These are phyloP conservation scores for Eucalyptus erythrocorys DNA, from an alignment of 345 rosid species.

Conservation along the genomic window DNA sequence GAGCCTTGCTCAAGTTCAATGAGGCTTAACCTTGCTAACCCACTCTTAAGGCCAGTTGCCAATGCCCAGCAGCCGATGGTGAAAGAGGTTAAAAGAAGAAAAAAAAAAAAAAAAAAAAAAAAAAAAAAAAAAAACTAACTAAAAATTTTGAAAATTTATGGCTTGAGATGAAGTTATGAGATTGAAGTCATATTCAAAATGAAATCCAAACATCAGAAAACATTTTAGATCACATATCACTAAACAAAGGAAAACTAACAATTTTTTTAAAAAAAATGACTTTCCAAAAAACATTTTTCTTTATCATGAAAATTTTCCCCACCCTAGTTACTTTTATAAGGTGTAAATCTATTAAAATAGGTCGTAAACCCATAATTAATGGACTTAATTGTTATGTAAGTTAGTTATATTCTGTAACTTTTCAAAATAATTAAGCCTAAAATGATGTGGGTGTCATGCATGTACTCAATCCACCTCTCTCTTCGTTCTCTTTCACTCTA, in stretches of 20 bases:
- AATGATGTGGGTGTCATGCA: fast-evolving
- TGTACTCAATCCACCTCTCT: neutral
- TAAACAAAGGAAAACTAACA: too few relatives aligned
- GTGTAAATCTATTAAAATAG: fast-evolving
- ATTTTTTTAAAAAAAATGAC: too few relatives aligned
- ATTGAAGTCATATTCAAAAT: too few relatives aligned
- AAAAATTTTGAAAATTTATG: neutral
- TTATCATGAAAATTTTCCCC: neutral
- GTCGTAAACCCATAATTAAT: fast-evolving
- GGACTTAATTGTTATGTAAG: fast-evolving
- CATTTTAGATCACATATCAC: fast-evolving
- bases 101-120: too few relatives aligned
- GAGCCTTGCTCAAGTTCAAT: neutral
- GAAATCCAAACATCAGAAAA: fast-evolving
- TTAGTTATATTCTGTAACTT: too few relatives aligned
- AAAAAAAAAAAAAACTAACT: too few relatives aligned
- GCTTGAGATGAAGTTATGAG: fast-evolving
- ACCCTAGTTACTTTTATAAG: neutral
- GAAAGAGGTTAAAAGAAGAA: neutral
- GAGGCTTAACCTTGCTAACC: too few relatives aligned
- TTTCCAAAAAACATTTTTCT: fast-evolving
- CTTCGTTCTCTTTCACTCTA: fast-evolving
- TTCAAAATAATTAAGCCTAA: too few relatives aligned
- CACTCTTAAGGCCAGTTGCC: fast-evolving
- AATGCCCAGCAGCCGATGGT: fast-evolving